A percentile compares a stretch with the other conserved stretches of the same genome.
These are phyloP conservation scores for Infundibulicybe gibba DNA, from an alignment of 768 basidiomycete genomes.

Conservation along the genomic window DNA sequence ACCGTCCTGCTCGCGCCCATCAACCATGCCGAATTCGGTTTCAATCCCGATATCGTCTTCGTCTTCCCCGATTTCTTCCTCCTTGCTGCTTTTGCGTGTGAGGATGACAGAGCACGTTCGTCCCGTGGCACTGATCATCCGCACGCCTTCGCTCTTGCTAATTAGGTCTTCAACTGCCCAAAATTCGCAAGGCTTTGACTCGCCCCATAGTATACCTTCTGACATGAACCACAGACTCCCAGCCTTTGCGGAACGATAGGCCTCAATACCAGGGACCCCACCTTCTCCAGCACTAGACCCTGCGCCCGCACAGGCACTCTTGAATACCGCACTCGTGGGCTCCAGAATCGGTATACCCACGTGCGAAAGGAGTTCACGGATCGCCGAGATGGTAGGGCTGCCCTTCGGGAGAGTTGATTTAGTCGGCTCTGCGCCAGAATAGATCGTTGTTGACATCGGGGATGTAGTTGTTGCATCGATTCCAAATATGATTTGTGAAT, in stretches of 20 bases:
- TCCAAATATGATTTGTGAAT: slow-evolving; percentile 66
- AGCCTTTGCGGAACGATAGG: slow-evolving; percentile 70
- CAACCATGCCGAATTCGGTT: slow-evolving; percentile 69
- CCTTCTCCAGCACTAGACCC: slow-evolving; percentile 31
- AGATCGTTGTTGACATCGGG: slow-evolving; percentile 40
- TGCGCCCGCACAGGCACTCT: slow-evolving; percentile 40
- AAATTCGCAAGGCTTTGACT: slow-evolving; percentile 75
- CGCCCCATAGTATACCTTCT: slow-evolving; percentile 69
- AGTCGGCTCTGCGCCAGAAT: slow-evolving; percentile 20
- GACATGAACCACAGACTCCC: slow-evolving; percentile 72
- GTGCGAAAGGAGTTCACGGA: slow-evolving; percentile 50
- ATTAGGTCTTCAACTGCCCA: slow-evolving; percentile 64
- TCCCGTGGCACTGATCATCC: slow-evolving; percentile 60
- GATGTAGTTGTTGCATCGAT: slow-evolving; percentile 54
- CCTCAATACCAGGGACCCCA: slow-evolving; percentile 57
- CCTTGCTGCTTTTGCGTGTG: slow-evolving; percentile 27
- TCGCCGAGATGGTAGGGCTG: slow-evolving; percentile 40
- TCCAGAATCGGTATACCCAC: slow-evolving; percentile 41
- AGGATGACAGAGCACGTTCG: slow-evolving; percentile 64
- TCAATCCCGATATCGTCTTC: slow-evolving; percentile 47
- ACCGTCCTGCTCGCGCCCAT: slow-evolving; percentile 62
- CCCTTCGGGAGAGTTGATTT: slow-evolving; percentile 42
- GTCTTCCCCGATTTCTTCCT: slow-evolving; percentile 25
- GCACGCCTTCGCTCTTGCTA: slow-evolving; percentile 43
- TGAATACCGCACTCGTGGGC: slow-evolving; percentile 51